A percentile compares a stretch with the other conserved stretches of the same genome.
phyloP scores from a whole-genome alignment of 768 basidiomycete genomes.

The Tylopilus plumbeoviolaceoides region DNA sequence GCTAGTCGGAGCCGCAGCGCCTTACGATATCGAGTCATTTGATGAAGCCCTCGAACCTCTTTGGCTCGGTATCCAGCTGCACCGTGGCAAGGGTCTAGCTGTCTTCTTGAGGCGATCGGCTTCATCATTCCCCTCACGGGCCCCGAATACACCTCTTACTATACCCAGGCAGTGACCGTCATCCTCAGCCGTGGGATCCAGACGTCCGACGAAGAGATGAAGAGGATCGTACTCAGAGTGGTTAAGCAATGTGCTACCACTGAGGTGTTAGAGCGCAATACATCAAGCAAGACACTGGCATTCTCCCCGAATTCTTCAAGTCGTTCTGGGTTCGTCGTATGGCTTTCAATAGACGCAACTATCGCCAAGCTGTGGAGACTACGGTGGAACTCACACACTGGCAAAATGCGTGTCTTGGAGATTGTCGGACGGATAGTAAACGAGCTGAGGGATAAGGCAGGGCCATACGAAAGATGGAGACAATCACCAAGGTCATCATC shows the following conservation, averaged over 20 bases:
- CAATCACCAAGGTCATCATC: constrained; percentile 93
- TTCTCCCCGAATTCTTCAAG: constrained; percentile 99
- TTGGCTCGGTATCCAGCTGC: too few species aligned
- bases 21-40: constrained; percentile 99
- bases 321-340: too few species aligned
- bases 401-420: constrained; percentile 92
- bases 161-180: constrained; percentile 94
- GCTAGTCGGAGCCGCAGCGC: too few species aligned
- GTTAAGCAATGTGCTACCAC: constrained; percentile 99
- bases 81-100: constrained; percentile 74
- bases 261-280: constrained; percentile 96
- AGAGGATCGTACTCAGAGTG: too few species aligned
- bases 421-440: constrained; percentile 82
- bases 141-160: constrained; percentile 99
- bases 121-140: constrained; percentile 99
- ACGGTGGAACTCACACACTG: constrained; percentile 98
- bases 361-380: constrained; percentile 96
- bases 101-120: constrained; percentile 88
- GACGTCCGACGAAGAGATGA: constrained; percentile 98
- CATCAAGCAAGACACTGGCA: constrained; percentile 97
- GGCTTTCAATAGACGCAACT: too few species aligned
- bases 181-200: constrained; percentile 98
- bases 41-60: constrained; percentile 92
- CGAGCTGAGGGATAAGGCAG: too few species aligned
- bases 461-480: constrained; percentile 99